phyloP scores from a whole-genome alignment of 495 filamentous ascomycete genomes.

The Xylaria cubensis region DNA sequence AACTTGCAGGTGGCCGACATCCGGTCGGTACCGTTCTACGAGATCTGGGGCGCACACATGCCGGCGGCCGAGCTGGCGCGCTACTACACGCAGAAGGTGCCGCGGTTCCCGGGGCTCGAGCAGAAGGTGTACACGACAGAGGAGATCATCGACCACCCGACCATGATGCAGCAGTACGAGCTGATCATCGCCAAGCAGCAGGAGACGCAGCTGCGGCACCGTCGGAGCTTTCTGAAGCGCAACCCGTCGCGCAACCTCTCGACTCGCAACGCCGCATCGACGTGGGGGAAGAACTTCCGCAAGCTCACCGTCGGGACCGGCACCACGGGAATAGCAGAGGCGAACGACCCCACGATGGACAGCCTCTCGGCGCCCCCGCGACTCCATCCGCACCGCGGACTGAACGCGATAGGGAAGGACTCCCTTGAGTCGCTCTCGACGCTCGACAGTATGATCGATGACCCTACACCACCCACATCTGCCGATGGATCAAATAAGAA shows the following conservation, averaged over 20 bases:
- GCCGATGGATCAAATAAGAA: slow-evolving; percentile 31
- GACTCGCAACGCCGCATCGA: slow-evolving; percentile 26
- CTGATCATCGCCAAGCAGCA: slow-evolving; percentile 52
- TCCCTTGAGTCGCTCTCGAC: slow-evolving; percentile 46
- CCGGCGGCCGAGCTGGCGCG: slow-evolving; percentile 53
- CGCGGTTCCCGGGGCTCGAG: slow-evolving; percentile 31
- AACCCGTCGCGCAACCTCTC: slow-evolving; percentile 27
- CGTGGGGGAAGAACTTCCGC: slow-evolving; percentile 30
- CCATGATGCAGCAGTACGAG: slow-evolving; percentile 57
- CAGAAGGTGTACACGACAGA: slow-evolving; percentile 46
- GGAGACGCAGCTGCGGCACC: slow-evolving; percentile 29
- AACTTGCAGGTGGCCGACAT: slow-evolving; percentile 51
- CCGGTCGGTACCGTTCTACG: slow-evolving; percentile 55
- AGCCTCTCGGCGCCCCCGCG: slow-evolving; percentile 23
- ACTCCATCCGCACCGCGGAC: slow-evolving; percentile 26
- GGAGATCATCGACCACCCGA: slow-evolving; percentile 55
- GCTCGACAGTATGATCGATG: slow-evolving; percentile 42
- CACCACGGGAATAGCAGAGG: slow-evolving; percentile 10
- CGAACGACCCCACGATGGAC: slow-evolving; percentile 20
- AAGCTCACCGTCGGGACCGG: slow-evolving; percentile 36
- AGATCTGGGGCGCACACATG: slow-evolving; percentile 56
- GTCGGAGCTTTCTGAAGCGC: slow-evolving; percentile 27
- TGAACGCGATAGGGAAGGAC: slow-evolving; percentile 26
- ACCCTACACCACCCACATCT: slow-evolving; percentile 28
- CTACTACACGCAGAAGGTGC: slow-evolving; percentile 50